These are phyloP conservation scores for Helotiales sp. DNA, from an alignment of 2,329 filamentous ascomycete genomes.

Conservation along the genomic window DNA sequence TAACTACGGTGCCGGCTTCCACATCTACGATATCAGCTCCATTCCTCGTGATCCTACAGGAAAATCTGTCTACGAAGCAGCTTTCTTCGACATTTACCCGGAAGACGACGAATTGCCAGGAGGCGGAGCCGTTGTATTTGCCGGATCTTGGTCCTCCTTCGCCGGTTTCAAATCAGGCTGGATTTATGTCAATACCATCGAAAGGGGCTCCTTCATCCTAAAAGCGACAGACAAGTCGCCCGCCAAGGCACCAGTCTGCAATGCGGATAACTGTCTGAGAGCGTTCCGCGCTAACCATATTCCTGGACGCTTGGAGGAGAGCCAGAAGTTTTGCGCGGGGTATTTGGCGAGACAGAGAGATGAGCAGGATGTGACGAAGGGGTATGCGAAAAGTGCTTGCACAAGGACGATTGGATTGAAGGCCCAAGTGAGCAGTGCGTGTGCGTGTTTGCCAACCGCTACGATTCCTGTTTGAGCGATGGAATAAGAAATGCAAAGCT, in stretches of 20 bases:
- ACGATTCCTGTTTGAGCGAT: neutral
- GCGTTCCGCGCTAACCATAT: conserved; percentile 8
- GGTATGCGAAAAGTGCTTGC: conserved; percentile 9
- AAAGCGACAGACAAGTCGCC: conserved; percentile 9
- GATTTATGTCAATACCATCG: conserved; percentile 46
- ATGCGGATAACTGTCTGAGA: conserved; percentile 12
- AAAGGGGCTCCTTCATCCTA: conserved; percentile 43
- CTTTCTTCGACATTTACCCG: conserved; percentile 41
- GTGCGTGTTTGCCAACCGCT: conserved; percentile 12
- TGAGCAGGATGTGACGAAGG: neutral
- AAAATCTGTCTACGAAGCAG: conserved; percentile 50
- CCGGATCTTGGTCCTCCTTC: conserved; percentile 51
- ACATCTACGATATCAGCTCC: conserved; percentile 42
- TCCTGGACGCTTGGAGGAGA: conserved; percentile 7
- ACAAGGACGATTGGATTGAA: neutral
- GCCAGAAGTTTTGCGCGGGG: conserved; percentile 1
- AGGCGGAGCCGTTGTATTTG: conserved; percentile 48
- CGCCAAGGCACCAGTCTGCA: conserved; percentile 4
- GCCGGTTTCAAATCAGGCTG: conserved; percentile 47
- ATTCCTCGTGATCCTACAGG: conserved; percentile 43
- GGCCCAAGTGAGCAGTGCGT: conserved; percentile 9
- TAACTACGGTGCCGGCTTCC: conserved; percentile 56
- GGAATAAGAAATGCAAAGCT: too few species aligned
- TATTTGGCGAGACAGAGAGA: conserved; percentile 8
- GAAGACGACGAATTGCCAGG: conserved; percentile 34